phyloP scores from a whole-genome alignment of 2,329 filamentous ascomycete genomes.

The Aspergillus viridinutans region DNA sequence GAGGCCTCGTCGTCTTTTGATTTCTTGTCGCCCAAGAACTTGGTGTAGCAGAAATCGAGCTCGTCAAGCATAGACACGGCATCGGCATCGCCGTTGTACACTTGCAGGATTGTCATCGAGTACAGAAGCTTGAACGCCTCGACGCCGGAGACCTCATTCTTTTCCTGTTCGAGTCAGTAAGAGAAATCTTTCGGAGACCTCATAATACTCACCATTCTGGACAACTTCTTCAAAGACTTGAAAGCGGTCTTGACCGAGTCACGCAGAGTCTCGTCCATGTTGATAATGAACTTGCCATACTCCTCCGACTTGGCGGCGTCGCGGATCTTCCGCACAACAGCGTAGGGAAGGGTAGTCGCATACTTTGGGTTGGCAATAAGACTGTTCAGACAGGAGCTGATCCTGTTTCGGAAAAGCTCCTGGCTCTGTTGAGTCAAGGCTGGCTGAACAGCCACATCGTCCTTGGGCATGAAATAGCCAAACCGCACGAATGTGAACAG shows the following conservation, averaged over 20 bases:
- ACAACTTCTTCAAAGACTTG: slow-evolving; percentile 35
- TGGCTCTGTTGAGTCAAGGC: slow-evolving; percentile 45
- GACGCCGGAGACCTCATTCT: slow-evolving; percentile 42
- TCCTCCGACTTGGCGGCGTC: slow-evolving; percentile 33
- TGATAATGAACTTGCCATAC: slow-evolving; percentile 43
- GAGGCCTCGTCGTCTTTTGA: slow-evolving; percentile 49
- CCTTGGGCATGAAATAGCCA: slow-evolving; percentile 46
- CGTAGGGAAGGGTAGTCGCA: slow-evolving; percentile 35
- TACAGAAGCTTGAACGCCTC: slow-evolving; percentile 76
- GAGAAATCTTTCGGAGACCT: not conserved
- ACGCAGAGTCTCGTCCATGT: slow-evolving; percentile 44
- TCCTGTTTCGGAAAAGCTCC: slow-evolving; percentile 50
- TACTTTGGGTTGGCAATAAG: slow-evolving; percentile 42
- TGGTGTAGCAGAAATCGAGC: slow-evolving; percentile 69
- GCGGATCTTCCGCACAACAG: slow-evolving; percentile 39
- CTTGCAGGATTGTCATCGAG: slow-evolving; percentile 76
- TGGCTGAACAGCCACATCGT: slow-evolving; percentile 39
- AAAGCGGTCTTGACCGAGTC: slow-evolving; percentile 42
- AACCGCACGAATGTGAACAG: slow-evolving; percentile 46
- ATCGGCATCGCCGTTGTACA: slow-evolving; percentile 86
- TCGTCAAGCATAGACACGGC: slow-evolving; percentile 78
- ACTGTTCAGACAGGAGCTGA: slow-evolving; percentile 53
- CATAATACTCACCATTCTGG: slow-evolving; percentile 30
- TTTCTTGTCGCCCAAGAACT: slow-evolving; percentile 52
- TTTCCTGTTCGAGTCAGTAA: slow-evolving; percentile 42